phyloP scores from a whole-genome alignment of 805 yeast genomes.

The Candida rishiriensis region DNA sequence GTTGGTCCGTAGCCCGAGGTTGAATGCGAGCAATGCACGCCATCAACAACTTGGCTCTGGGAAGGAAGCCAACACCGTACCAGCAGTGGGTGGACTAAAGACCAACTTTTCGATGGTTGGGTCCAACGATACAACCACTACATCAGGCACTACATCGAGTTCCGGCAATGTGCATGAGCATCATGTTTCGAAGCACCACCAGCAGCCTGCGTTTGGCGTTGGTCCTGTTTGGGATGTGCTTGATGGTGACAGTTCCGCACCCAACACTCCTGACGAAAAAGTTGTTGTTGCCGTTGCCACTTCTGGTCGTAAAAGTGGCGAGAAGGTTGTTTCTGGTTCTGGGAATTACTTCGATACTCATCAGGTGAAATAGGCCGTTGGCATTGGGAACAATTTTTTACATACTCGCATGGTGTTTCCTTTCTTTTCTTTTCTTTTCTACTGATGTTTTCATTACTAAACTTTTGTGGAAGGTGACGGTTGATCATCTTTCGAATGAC shows the following conservation, averaged over 20 bases:
- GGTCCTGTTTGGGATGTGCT: conserved; percentile 21
- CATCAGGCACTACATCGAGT: not conserved
- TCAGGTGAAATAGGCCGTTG: too few relatives aligned
- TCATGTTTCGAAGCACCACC: too few relatives aligned
- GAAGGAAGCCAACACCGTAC: not conserved
- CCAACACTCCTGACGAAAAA: not conserved
- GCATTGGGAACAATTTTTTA: too few relatives aligned
- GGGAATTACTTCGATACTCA: too few relatives aligned
- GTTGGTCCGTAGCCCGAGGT: not conserved
- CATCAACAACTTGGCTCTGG: not conserved
- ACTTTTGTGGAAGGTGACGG: too few relatives aligned
- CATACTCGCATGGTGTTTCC: too few relatives aligned
- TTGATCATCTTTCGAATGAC: too few relatives aligned
- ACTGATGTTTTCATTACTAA: too few relatives aligned
- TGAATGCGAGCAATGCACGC: not conserved
- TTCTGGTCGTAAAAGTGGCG: too few relatives aligned
- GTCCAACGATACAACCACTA: not conserved
- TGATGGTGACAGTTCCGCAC: not conserved
- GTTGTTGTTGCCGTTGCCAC: not conserved
- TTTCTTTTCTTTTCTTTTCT: too few relatives aligned
- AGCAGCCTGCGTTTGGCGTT: conserved; percentile 18
- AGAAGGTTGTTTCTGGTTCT: too few relatives aligned
- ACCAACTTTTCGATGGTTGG: not conserved
- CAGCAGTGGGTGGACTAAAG: not conserved
- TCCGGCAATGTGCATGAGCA: conserved; percentile 13